A percentile compares a stretch with the other conserved stretches of the same genome.
phyloP scores from a whole-genome alignment of 805 yeast species.

The Candida vartiovaarae region DNA sequence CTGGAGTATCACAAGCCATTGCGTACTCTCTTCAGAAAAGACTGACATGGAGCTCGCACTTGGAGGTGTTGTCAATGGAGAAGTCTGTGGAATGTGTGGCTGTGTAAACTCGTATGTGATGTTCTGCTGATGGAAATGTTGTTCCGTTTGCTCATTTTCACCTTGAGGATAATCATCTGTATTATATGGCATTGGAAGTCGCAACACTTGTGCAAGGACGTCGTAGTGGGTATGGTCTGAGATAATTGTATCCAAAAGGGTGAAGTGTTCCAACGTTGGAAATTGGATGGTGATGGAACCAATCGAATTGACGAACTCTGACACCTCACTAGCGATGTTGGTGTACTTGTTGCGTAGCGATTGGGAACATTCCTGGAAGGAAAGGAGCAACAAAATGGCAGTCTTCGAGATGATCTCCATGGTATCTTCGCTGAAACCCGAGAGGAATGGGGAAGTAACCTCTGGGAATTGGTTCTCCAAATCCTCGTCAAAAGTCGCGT shows the following conservation, averaged over 20 bases:
- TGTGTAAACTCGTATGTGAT: not conserved
- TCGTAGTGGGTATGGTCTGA: not conserved
- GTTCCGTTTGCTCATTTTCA: not conserved
- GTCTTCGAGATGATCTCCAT: conserved; percentile 14
- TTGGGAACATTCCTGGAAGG: conserved; percentile 16
- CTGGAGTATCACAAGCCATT: not conserved
- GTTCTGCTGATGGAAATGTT: not conserved
- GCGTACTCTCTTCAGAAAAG: conserved; percentile 1
- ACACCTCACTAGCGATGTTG: not conserved
- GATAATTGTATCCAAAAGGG: not conserved
- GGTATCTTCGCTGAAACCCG: conserved; percentile 16
- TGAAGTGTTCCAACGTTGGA: not conserved
- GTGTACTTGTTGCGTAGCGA: conserved; percentile 20
- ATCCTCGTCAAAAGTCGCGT: conserved; percentile 21
- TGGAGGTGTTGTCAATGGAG: conserved; percentile 2
- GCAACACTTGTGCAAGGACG: not conserved
- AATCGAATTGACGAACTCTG: not conserved
- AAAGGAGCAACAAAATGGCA: conserved; percentile 11
- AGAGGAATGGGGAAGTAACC: conserved; percentile 19
- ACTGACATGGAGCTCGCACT: conserved; percentile 2
- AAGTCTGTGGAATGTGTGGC: conserved; percentile 2
- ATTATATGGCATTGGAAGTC: not conserved
- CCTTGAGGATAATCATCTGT: too few relatives aligned
- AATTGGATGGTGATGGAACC: not conserved
- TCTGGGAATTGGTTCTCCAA: conserved; percentile 20